These are phyloP conservation scores for Chaetomium globosum DNA, from an alignment of 2,329 filamentous ascomycete species.

Conservation along the genomic window DNA sequence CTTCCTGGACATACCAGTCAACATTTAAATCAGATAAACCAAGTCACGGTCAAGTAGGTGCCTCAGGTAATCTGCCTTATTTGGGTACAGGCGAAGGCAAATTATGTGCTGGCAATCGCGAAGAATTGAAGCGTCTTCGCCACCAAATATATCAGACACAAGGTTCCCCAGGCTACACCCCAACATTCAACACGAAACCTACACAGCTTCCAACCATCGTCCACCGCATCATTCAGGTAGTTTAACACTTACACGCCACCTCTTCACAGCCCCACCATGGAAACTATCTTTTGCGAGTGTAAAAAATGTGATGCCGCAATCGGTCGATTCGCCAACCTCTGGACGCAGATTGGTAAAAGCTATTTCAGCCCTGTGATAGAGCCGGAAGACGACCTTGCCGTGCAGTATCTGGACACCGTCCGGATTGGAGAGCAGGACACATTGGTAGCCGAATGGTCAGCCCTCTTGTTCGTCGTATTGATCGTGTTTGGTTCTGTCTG, in stretches of 20 bases:
- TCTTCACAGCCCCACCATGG: conserved; percentile 39
- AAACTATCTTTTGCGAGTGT: conserved; percentile 44
- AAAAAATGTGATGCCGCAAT: conserved; percentile 40
- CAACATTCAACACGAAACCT: no score
- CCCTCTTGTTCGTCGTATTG: neutral
- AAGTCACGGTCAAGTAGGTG: no score
- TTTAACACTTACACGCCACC: neutral
- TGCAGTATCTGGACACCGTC: conserved; percentile 37
- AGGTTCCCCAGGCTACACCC: no score
- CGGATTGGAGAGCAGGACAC: conserved; percentile 43
- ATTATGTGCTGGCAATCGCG: no score
- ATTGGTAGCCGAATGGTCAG: conserved; percentile 45
- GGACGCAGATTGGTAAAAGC: conserved; percentile 47
- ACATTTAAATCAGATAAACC: neutral
- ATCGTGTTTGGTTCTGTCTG: neutral
- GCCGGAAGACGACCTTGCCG: conserved; percentile 33
- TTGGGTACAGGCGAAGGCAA: no score
- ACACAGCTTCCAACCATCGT: no score
- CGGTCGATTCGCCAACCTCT: conserved; percentile 44
- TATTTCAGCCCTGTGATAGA: conserved; percentile 46
- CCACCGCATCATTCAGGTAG: neutral
- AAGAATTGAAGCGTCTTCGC: no score
- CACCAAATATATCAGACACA: neutral
- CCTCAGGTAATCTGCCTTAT: no score
- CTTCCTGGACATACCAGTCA: neutral